Evolutionary conservation across 306 rosid species (phyloP).

Genomic region (Prunus kanzakura): DNA sequence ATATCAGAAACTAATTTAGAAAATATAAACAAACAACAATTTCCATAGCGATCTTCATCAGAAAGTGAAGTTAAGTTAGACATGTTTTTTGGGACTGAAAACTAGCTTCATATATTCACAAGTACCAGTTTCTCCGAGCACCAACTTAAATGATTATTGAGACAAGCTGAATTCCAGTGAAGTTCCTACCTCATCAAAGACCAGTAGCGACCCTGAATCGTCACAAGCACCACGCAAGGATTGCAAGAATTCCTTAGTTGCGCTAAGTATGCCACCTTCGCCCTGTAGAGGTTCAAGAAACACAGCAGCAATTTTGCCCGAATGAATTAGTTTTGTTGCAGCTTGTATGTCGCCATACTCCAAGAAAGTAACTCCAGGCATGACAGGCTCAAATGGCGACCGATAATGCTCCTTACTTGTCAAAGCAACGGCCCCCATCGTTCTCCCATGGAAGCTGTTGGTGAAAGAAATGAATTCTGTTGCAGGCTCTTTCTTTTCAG

Average conservation of each 20-base stretch:
- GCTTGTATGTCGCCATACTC: constrained; percentile 7
- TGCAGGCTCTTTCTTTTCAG: constrained; percentile 1
- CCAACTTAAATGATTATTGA: background rate
- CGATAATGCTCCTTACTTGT: constrained; percentile 9
- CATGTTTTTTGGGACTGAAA: background rate
- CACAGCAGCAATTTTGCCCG: constrained; percentile 15
- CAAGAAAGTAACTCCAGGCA: constrained; percentile 19
- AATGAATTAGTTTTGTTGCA: background rate
- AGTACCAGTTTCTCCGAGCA: background rate
- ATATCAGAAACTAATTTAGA: too few relatives aligned
- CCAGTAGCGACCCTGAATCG: constrained; percentile 68
- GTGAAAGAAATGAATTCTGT: constrained; percentile 13
- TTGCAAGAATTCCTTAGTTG: constrained; percentile 76
- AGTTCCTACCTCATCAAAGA: constrained; percentile 75
- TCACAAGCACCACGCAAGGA: constrained; percentile 70
- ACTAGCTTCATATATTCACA: background rate
- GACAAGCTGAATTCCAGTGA: background rate
- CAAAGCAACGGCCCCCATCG: constrained; percentile 6
- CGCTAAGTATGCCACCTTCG: constrained; percentile 32
- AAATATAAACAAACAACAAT: background rate
- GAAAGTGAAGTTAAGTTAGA: too few relatives aligned
- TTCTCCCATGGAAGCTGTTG: constrained; percentile 17
- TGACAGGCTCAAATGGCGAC: constrained; percentile 20
- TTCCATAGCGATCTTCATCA: too few relatives aligned
- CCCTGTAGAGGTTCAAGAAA: constrained; percentile 22